Conservation (phyloP, 2,329 filamentous ascomycete genomes). For the Apiospora koreana region DNA sequence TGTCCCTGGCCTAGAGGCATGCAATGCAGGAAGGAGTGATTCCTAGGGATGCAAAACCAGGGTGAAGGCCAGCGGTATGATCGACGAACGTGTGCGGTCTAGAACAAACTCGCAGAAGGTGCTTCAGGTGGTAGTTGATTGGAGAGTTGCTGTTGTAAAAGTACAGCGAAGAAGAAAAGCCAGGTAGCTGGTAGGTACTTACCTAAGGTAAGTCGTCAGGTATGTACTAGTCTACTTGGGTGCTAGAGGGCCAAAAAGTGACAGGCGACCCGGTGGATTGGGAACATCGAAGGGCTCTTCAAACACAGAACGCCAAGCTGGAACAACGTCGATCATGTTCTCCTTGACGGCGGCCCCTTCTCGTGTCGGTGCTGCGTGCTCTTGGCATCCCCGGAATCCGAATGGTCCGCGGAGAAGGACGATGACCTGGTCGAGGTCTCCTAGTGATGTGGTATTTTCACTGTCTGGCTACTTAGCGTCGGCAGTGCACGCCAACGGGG, state of each 20-base stretch:
- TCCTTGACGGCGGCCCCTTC: not conserved
- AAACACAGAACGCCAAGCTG: not conserved
- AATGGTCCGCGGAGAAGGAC: not conserved
- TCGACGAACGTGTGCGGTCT: not conserved
- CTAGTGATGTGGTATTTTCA: not conserved
- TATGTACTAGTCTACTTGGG: not conserved
- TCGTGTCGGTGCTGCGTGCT: not conserved
- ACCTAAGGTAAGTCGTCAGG: too few relatives aligned
- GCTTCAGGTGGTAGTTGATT: not conserved
- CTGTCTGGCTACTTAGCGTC: not conserved
- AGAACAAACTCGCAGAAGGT: not conserved
- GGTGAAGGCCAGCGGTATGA: not conserved
- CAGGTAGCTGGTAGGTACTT: too few relatives aligned
- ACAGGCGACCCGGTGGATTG: not conserved
- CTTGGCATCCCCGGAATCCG: conserved; percentile 1
- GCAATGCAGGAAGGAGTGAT: not conserved
- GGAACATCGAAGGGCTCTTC: not conserved
- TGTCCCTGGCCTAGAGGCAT: not conserved
- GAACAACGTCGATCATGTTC: not conserved
- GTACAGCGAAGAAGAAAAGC: too few relatives aligned
- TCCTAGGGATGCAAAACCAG: not conserved
- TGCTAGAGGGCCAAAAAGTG: not conserved
- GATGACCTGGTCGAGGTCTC: not conserved
- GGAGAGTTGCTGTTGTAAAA: not conserved
- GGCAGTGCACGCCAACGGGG: not conserved